phyloP scores from a whole-genome alignment of 164 flowering plant genomes.

The Malania oleifera region DNA sequence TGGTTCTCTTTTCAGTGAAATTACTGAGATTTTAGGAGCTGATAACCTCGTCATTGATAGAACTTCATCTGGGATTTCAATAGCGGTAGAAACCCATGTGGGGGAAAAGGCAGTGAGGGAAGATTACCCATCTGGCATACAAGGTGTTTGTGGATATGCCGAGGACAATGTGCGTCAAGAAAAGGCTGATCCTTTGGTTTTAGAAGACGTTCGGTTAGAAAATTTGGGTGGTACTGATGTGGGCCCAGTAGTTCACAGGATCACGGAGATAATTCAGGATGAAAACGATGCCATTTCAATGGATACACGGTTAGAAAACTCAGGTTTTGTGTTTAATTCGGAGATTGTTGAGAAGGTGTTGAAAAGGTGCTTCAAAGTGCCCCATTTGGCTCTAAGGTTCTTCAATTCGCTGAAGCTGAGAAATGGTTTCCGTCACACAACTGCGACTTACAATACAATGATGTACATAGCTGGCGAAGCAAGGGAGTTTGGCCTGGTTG shows the following conservation, averaged over 20 bases:
- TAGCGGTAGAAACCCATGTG: conserved; percentile 12
- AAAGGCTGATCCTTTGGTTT: not conserved
- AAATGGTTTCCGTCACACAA: conserved; percentile 48
- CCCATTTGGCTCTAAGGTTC: conserved; percentile 60
- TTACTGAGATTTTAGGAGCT: conserved; percentile 51
- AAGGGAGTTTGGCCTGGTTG: conserved; percentile 47
- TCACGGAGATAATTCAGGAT: conserved; percentile 47
- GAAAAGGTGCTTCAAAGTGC: conserved; percentile 77
- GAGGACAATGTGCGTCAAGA: conserved; percentile 15
- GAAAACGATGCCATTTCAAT: conserved; percentile 30
- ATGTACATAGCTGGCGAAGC: conserved; percentile 67
- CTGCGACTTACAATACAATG: conserved; percentile 62
- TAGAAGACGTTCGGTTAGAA: conserved; percentile 17
- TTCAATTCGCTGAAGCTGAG: conserved; percentile 60
- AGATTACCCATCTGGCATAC: conserved; percentile 12
- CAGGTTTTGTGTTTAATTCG: conserved; percentile 31
- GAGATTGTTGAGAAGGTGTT: conserved; percentile 70
- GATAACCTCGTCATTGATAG: conserved; percentile 15
- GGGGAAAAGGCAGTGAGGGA: not conserved
- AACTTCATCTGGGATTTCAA: conserved; percentile 21
- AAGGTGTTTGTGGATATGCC: conserved; percentile 53
- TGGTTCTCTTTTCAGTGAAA: conserved; percentile 40
- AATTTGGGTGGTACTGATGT: conserved; percentile 32
- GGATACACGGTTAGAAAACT: conserved; percentile 52
- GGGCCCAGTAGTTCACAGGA: conserved; percentile 54